Evolutionary conservation across 768 basidiomycete species (phyloP), one percentile per base, ranked within the genome.

Genomic region (Tephrocybe sp.): DNA sequence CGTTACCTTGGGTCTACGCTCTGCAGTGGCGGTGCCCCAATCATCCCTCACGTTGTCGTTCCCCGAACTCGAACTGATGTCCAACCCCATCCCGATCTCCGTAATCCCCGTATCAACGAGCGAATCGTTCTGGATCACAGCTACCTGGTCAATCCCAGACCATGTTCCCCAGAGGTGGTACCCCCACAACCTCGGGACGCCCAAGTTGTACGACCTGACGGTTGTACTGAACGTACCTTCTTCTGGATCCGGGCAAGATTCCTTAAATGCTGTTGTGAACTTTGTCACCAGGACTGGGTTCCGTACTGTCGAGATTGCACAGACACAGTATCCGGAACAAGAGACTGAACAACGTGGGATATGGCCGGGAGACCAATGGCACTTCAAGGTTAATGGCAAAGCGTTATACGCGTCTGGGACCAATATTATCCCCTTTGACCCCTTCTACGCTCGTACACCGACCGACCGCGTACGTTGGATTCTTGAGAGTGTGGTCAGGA

Each of bases 381-480:
- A 82, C 59, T 83, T 83, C 58, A 70, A 76, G 53, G 69, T 83
- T 49, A 82, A 83, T 42, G 81, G 82, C 9, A 73, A 74, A 57
- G 71, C 72, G 11, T 80, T 83, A 55, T 82, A 79, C 52, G 75
- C 71, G 43, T 68, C 74, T 8, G 80, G 82, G 6, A 80, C 78
- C 21, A 83, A 81, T 47, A 73, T 81, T 53, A 80, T 83, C 49
- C 82, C 82, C 1, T 82, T 80, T 54, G 82, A 84, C 61, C 76
- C 77, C 6, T 83, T 84, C 60, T 81, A 82, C 51, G 64, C 78
- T 30, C 67, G 82, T 31, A 75, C 69, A 11, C 73, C 73, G 9
- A 69, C 75, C 9, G 78, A 77, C 19, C 66, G 72, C 47, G 78
- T 79, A 5, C 64, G 76, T 26, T 83, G 80, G 81, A 65, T 83